phyloP scores from a whole-genome alignment of 2,329 filamentous ascomycete species.

The Cladophialophora immunda region DNA sequence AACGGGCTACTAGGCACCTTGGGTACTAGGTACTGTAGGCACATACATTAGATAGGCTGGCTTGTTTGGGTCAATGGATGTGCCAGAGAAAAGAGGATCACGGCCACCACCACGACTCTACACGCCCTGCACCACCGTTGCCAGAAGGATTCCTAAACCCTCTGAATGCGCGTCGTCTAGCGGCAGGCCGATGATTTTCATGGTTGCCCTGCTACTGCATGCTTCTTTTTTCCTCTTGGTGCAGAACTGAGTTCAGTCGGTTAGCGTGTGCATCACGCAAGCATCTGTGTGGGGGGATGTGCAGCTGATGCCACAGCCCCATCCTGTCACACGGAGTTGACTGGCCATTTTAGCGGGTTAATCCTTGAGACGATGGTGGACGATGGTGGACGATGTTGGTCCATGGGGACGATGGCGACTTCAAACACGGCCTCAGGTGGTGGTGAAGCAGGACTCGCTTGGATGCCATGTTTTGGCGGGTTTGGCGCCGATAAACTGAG shows the following conservation, averaged over 20 bases:
- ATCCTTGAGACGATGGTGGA: constrained; percentile 14
- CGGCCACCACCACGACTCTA: not conserved
- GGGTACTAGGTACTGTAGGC: too few species aligned
- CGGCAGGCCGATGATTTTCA: constrained; percentile 16
- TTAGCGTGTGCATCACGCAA: constrained; percentile 15
- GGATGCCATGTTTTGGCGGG: not conserved
- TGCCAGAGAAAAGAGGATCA: not conserved
- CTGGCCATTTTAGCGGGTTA: not conserved
- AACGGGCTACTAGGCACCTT: not conserved
- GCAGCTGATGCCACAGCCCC: constrained; percentile 4
- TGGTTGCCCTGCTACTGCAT: constrained; percentile 15
- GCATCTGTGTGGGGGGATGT: constrained; percentile 12
- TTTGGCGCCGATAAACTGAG: constrained; percentile 9
- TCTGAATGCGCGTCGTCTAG: constrained; percentile 3
- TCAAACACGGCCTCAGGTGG: constrained; percentile 22
- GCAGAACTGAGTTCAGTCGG: not conserved
- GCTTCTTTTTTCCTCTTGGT: constrained; percentile 2
- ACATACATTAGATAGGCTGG: too few species aligned
- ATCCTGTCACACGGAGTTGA: constrained; percentile 3
- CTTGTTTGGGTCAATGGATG: not conserved
- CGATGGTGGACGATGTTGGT: constrained; percentile 19
- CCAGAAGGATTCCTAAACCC: constrained; percentile 9
- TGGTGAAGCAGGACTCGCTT: constrained; percentile 26
- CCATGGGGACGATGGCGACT: constrained; percentile 16
- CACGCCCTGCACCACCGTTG: constrained; percentile 2